Conservation (phyloP, 2,329 filamentous ascomycete species). For the Diplocarpon mali region DNA sequence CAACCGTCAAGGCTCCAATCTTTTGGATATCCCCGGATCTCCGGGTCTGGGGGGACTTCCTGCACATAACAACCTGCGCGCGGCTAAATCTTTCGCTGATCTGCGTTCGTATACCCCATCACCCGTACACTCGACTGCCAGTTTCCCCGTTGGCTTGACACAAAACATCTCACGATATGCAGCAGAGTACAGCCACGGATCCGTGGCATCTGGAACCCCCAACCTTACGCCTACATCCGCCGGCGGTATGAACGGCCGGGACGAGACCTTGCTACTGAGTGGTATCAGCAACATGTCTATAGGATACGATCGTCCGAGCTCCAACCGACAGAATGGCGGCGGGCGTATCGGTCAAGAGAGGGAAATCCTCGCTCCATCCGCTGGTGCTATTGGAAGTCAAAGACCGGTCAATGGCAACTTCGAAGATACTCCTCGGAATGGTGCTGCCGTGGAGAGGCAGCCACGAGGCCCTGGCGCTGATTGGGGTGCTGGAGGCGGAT, state of each 20-base stretch:
- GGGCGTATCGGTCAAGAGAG: constrained; percentile 41
- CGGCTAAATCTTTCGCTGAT: constrained; percentile 94
- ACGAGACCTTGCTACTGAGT: constrained; percentile 29
- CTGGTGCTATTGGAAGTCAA: constrained; percentile 55
- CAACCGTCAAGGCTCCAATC: constrained; percentile 66
- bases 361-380: constrained; percentile 30
- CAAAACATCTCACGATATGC: constrained; percentile 49
- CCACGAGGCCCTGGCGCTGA: constrained; percentile 45
- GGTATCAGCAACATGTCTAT: constrained; percentile 51
- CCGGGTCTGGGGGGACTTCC: constrained; percentile 50
- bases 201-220: constrained; percentile 51
- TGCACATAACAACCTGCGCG: constrained; percentile 69
- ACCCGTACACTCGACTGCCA: constrained; percentile 78
- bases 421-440: constrained; percentile 22
- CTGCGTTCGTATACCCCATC: constrained; percentile 91
- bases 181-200: constrained; percentile 43
- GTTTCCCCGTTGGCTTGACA: constrained; percentile 62
- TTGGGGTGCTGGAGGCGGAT: constrained; percentile 45
- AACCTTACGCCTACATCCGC: constrained; percentile 67
- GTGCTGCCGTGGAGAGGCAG: constrained; percentile 41
- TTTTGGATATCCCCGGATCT: constrained; percentile 80
- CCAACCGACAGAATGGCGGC: constrained; percentile 26
- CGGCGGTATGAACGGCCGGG: constrained; percentile 33
- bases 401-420: constrained; percentile 35
- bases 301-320: constrained; percentile 28